Conservation (phyloP, 2,329 filamentous ascomycete genomes). For the Colletotrichum eremochloae region DNA sequence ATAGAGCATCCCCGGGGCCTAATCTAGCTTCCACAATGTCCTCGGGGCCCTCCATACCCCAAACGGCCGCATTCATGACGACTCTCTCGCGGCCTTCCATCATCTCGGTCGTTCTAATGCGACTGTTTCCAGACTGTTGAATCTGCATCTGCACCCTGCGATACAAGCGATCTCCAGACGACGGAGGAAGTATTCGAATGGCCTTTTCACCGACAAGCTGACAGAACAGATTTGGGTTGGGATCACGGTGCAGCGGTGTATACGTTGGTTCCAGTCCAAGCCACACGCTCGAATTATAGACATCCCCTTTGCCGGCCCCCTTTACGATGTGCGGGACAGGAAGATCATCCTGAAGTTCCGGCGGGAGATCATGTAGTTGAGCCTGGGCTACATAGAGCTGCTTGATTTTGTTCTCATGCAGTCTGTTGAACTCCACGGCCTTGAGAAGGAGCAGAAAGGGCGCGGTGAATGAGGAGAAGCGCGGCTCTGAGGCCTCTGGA, state of each 20-base stretch:
- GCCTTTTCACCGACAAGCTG: slow-evolving; percentile 82
- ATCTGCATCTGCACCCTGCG: slow-evolving; percentile 59
- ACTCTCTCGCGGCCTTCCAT: slow-evolving; percentile 83
- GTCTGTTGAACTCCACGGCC: slow-evolving; percentile 62
- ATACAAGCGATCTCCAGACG: slow-evolving; percentile 75
- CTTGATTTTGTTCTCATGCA: slow-evolving; percentile 38
- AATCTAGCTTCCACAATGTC: slow-evolving; percentile 68
- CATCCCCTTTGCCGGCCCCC: slow-evolving; percentile 78
- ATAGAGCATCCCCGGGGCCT: slow-evolving; percentile 76
- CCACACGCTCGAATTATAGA: slow-evolving; percentile 93
- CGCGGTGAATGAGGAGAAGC: slow-evolving; percentile 70
- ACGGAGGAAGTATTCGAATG: slow-evolving; percentile 78
- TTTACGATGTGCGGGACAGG: slow-evolving; percentile 75
- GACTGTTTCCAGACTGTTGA: slow-evolving; percentile 55
- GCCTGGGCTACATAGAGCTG: slow-evolving; percentile 91
- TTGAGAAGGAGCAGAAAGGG: slow-evolving; percentile 75
- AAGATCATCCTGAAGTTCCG: slow-evolving; percentile 72
- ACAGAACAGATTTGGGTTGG: slow-evolving; percentile 92
- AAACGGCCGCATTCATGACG: slow-evolving; percentile 77
- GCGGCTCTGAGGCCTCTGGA: slow-evolving; percentile 44
- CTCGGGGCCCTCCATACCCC: slow-evolving; percentile 61
- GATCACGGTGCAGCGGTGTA: slow-evolving; percentile 91
- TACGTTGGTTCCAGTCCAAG: slow-evolving; percentile 88
- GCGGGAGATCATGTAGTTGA: slow-evolving; percentile 77
- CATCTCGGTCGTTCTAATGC: slow-evolving; percentile 86